Base-by-base conservation (phyloP, 495 filamentous ascomycete genomes). In the Terfezia boudieri region DNA sequence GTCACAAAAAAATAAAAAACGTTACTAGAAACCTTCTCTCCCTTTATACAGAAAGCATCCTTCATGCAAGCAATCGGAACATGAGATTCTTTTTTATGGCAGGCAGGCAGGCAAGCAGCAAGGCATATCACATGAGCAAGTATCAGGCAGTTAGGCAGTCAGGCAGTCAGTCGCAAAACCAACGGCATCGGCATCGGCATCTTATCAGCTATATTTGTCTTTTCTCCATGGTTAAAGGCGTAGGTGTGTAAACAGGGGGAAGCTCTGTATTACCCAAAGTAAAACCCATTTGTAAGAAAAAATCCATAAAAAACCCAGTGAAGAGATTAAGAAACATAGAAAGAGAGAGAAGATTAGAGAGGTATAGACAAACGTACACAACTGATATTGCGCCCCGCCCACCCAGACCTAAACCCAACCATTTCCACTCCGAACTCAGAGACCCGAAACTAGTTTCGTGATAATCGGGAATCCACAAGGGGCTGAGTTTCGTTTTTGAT, bases 401-500 rank as follows among this genome's bases (percentile, higher is more conserved):
- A 14, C 41, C 41, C 41, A 46, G 17, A 14, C 12, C 41, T 20
- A 14, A 14, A 46, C 12, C 41, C 41, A 46, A 46, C 17, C 12
- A 0, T 20, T 46, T 46, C 12, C 12, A 46, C 4, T 20, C 17
- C 17, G 41, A 46, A 46, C 41, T 20, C 12, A 14, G 17, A 46
- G 41, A 46, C 41, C 41, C 26, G 26, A 32, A 32, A 32, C 26
- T 7, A 32, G 26, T 32, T 32, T 32, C 26, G 26, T 32, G 26
- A 32, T 32, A 32, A 32, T 32, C 26, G 26, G 26, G 26, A 32
- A 32, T 32, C 26, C 26, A 7, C 26, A 32, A 32, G 26, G 26
- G 26, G 26, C 26, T 67, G 16, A 69, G 70, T 23, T 66, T 48
- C 2, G 64, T 60, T 22, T 53, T 66, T 63, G 36, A 54, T 50